Conservation (phyloP, 495 filamentous ascomycete species). For the Penicillium pulvis region DNA sequence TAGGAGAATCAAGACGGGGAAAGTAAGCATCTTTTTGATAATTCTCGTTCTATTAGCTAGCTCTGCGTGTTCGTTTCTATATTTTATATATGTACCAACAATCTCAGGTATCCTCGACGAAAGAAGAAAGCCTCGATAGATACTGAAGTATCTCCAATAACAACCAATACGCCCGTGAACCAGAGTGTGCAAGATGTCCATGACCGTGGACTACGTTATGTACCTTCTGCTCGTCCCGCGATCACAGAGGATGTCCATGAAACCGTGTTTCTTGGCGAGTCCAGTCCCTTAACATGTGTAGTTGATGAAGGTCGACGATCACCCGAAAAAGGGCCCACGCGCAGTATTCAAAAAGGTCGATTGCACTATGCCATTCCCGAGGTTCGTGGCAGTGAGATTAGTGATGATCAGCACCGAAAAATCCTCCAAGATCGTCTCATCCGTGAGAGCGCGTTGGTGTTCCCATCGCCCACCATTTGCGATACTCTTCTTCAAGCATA, state of each 20-base stretch:
- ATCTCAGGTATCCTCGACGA: conserved; percentile 30
- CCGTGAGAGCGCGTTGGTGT: conserved; percentile 40
- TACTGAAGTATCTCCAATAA: background rate
- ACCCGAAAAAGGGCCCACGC: conserved; percentile 31
- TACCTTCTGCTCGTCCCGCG: conserved; percentile 11
- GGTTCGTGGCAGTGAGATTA: conserved; percentile 15
- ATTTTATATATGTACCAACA: background rate
- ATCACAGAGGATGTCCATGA: conserved; percentile 24
- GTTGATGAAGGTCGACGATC: conserved; percentile 39
- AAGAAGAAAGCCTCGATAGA: conserved; percentile 21
- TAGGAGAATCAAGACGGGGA: conserved; percentile 46
- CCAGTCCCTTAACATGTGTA: conserved; percentile 44
- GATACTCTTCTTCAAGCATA: conserved; percentile 40
- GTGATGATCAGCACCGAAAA: conserved; percentile 18
- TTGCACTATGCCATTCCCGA: conserved; percentile 41
- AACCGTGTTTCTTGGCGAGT: conserved; percentile 46
- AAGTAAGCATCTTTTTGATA: conserved; percentile 32
- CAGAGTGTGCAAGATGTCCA: background rate
- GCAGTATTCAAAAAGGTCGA: conserved; percentile 28
- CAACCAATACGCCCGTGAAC: background rate
- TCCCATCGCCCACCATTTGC: conserved; percentile 34
- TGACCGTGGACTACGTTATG: conserved; percentile 10
- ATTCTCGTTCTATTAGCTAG: background rate
- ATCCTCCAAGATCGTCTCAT: conserved; percentile 30
- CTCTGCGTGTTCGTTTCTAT: background rate